Conservation (phyloP, 441 rosid species). For the Arabidopsis lyrata region DNA sequence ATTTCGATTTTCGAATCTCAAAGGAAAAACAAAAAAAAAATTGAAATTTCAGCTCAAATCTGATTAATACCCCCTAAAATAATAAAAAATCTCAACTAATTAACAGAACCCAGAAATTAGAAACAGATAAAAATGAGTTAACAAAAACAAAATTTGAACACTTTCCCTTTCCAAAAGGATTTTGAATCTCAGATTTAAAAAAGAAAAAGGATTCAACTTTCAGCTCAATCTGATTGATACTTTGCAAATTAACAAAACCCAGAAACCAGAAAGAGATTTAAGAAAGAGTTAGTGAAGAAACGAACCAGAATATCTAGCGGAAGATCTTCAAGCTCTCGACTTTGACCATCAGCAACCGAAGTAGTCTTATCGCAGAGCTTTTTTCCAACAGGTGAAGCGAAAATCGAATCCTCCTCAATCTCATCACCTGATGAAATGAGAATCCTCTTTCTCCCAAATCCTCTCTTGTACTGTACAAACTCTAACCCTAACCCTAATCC, state of each 20-base stretch:
- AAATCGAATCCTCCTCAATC: conserved; percentile 12
- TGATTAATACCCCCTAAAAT: neutral
- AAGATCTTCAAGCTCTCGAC: conserved; percentile 61
- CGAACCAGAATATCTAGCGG: conserved; percentile 83
- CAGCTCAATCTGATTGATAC: neutral
- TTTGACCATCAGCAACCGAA: conserved; percentile 23
- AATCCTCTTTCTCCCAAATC: conserved; percentile 80
- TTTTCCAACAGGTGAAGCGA: conserved; percentile 8
- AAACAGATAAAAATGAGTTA: neutral
- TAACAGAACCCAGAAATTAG: neutral
- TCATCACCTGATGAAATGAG: conserved; percentile 47
- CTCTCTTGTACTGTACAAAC: conserved; percentile 56
- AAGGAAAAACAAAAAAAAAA: neutral
- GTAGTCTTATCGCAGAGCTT: conserved; percentile 52
- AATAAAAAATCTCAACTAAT: neutral
- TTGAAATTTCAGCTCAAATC: neutral
- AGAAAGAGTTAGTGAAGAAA: neutral
- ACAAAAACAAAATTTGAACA: neutral
- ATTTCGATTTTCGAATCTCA: neutral
- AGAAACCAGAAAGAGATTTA: neutral
- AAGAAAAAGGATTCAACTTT: neutral
- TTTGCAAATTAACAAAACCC: neutral
- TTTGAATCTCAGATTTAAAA: neutral
- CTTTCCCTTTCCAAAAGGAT: neutral
- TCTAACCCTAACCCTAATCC: conserved; percentile 49